phyloP scores from a whole-genome alignment of 495 filamentous ascomycete genomes.

The Hypomontagnella submonticulosa region DNA sequence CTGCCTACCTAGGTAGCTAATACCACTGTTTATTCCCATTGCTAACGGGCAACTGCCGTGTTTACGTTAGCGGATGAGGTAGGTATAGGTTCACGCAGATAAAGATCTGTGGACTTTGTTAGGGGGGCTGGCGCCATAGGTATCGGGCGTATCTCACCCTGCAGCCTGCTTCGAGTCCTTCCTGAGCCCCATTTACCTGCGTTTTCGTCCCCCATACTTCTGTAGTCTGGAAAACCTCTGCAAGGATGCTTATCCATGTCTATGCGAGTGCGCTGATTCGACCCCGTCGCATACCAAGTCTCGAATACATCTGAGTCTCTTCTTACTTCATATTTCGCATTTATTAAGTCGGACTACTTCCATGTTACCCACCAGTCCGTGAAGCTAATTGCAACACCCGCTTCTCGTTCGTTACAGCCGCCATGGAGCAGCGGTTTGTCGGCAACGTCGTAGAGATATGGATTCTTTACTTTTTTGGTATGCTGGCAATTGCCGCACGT shows the following conservation, averaged over 20 bases:
- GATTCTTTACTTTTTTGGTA: constrained; percentile 19
- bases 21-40: too few species aligned
- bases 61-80: too few species aligned
- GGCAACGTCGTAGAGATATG: constrained; percentile 24
- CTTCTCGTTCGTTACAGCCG: constrained; percentile 8
- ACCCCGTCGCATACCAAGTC: background rate
- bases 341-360: constrained; percentile 14
- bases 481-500: constrained; percentile 11
- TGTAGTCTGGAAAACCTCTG: background rate
- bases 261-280: background rate
- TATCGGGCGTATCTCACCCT: too few species aligned
- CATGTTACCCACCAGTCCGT: constrained; percentile 8
- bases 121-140: too few species aligned
- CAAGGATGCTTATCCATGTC: background rate
- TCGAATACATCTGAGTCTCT: constrained; percentile 1
- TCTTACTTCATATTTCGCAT: background rate
- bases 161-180: too few species aligned
- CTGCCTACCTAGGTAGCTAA: too few species aligned
- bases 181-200: too few species aligned
- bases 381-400: background rate
- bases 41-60: too few species aligned
- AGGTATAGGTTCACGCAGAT: too few species aligned
- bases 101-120: too few species aligned
- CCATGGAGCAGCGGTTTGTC: constrained; percentile 10
- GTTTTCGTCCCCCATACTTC: too few species aligned